Evolutionary conservation across 2,329 filamentous ascomycete genomes (phyloP), one percentile per base, ranked within the genome.

Genomic region (Fusarium mangiferae): DNA sequence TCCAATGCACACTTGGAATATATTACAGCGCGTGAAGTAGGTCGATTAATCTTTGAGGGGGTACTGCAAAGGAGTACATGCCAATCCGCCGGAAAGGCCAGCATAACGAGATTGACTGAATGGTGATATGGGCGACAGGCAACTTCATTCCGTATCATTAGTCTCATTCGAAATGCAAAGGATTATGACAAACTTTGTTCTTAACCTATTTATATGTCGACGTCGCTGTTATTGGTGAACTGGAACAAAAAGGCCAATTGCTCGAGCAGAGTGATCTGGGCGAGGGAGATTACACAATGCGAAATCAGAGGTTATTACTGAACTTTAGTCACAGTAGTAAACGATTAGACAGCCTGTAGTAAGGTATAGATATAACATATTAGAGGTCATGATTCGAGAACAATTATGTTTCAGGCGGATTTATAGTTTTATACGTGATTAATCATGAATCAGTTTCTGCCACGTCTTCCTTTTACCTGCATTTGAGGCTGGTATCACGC

Each of bases 281-380:
- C 8, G 6, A 0, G 13, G 6, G 8, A 9, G 24, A 28, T 20
- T 46, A 10, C 10, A 8, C 8, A 18, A 6, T 5, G 44, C 11
- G 24, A 28, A 18, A 2, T 4, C 11, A 49, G 17, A 20, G 11
- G 24, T 13, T 4, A 20, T 5, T 20, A 2, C 17, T 26, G 0
- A 9, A 26, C 0, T 20, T 1, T 42, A 11, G n/a, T 6, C 35
- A 17, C 5, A n/a, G 1, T 15, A 42, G 9, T 6, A n/a, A n/a
- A 42, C 41, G 11, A 11, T 42, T 7, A 3, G 4, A 10, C 6
- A 14, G 13, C 22, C 9, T 10, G 22, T 26, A 26, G 4, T 26
- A 26, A 17, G 10, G 2, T 6, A 24, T 24, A 15, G 7, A 15
- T 22, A 13, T 14, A 48, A 11, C 12, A 7, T 8, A 12, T 30